Evolutionary conservation across 2,329 filamentous ascomycete species (phyloP).

Genomic region (Cadophora gregata): DNA sequence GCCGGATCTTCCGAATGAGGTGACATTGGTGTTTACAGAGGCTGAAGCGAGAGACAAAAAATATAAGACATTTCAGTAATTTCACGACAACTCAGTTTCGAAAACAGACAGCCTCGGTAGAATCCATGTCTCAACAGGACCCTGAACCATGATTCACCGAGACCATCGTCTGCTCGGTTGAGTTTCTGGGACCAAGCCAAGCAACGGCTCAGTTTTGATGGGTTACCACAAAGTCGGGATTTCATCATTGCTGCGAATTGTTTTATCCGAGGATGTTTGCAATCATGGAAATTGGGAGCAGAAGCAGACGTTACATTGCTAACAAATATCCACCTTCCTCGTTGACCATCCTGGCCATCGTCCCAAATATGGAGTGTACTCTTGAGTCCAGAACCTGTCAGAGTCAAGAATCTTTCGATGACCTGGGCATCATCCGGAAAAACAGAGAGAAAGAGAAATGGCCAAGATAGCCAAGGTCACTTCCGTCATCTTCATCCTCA

Average conservation of each 20-base stretch:
- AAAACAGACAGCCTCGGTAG: neutral
- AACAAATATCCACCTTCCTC: neutral
- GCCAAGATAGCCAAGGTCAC: too few species aligned
- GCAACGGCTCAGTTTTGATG: neutral
- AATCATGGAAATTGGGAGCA: neutral
- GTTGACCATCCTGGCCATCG: neutral
- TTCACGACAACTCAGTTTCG: neutral
- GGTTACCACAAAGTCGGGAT: neutral
- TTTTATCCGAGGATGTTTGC: neutral
- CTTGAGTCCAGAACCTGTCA: neutral
- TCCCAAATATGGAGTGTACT: neutral
- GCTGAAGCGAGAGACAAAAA: neutral
- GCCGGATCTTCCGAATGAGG: neutral
- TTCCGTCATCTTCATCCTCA: neutral
- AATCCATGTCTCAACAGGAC: neutral
- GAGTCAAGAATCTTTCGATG: neutral
- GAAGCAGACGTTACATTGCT: neutral
- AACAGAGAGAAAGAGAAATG: too few species aligned
- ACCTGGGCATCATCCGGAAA: neutral
- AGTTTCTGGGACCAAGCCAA: neutral
- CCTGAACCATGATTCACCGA: neutral
- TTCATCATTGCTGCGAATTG: neutral
- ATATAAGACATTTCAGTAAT: conserved; percentile 9
- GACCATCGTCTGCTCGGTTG: neutral
- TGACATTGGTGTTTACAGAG: neutral